Evolutionary conservation across 345 rosid genomes (phyloP), one percentile per base, ranked within the genome.

Genomic region (Eucalyptus pauciflora): DNA sequence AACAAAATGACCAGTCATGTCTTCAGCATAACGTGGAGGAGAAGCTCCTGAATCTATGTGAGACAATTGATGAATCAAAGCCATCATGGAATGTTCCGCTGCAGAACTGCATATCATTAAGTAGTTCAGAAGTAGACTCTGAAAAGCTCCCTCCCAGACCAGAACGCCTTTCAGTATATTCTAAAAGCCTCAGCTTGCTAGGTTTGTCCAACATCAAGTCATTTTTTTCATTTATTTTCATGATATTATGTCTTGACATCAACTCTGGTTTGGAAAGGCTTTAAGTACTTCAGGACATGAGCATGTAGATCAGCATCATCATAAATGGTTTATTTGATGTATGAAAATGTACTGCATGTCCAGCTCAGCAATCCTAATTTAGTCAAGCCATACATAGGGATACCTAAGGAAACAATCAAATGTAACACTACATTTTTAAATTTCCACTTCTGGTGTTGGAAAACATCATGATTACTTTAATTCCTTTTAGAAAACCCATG

Each of bases 1-100:
- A 98, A 91, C 93, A 91, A 90, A 96, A 94, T 87, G 90, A 95
- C 43, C 92, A 91, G 86, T 91, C 89, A 41, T 98, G 99, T 90
- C 95, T 95, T 89, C 85, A 37, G 92, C 89, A 88, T 76, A 95
- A 96, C 91, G 94, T 92, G 71, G 94, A 94, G 91, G 86, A 89
- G 92, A 95, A 98, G 91, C 92, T 93, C 41, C 90, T 98, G 43
- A 91, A 91, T 90, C 41, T 93, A 24, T 98, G 99, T 92, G 95
- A 94, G 89, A 88, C 71, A 88, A 93, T 89, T 83, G 96, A 93
- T 87, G 94, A 94, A 62, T 91, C 90, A 16, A 93, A 92, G 89
- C 93, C 99, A 52, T 95, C 97, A 33, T 97, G 99, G 99, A 93
- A 96, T n/a, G 89, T 91, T 33, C 97, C 96, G 45, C 93, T 97